phyloP scores from a whole-genome alignment of 345 rosid genomes.

The Citrus inodora region DNA sequence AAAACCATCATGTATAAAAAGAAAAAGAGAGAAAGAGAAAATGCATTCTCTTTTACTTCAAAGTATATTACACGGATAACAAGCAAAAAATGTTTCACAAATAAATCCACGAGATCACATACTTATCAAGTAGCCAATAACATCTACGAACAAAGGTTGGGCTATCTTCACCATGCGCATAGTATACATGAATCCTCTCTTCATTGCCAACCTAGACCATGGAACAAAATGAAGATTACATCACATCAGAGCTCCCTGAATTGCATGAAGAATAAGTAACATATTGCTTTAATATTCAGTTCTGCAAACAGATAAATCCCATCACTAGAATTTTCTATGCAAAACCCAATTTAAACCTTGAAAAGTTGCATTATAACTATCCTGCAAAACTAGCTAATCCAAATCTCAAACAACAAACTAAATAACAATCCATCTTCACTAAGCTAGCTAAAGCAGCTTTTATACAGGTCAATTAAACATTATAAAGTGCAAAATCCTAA shows the following conservation, averaged over 20 bases:
- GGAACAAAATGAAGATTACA: conserved; percentile 8
- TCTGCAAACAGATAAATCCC: neutral
- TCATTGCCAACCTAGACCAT: conserved; percentile 74
- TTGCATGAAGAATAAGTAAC: neutral
- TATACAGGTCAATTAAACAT: neutral
- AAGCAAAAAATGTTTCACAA: neutral
- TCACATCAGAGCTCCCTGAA: neutral
- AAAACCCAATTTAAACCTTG: neutral
- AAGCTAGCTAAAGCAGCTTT: neutral
- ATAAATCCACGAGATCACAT: conserved; percentile 26
- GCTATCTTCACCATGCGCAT: conserved; percentile 92
- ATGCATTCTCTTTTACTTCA: neutral
- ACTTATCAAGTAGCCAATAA: conserved; percentile 99
- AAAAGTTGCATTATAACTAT: neutral
- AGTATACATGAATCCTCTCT: conserved; percentile 97
- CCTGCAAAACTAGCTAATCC: neutral
- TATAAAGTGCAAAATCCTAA: neutral
- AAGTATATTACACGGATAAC: neutral
- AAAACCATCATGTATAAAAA: neutral
- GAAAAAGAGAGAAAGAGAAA: neutral
- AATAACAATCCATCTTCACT: neutral
- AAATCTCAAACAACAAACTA: neutral
- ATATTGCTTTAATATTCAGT: neutral
- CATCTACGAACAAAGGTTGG: conserved; percentile 96
- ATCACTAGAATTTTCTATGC: neutral